A percentile compares a stretch with the other conserved stretches of the same genome.
phyloP scores from a whole-genome alignment of 2,329 filamentous ascomycete species.

The Claviceps purpurea region DNA sequence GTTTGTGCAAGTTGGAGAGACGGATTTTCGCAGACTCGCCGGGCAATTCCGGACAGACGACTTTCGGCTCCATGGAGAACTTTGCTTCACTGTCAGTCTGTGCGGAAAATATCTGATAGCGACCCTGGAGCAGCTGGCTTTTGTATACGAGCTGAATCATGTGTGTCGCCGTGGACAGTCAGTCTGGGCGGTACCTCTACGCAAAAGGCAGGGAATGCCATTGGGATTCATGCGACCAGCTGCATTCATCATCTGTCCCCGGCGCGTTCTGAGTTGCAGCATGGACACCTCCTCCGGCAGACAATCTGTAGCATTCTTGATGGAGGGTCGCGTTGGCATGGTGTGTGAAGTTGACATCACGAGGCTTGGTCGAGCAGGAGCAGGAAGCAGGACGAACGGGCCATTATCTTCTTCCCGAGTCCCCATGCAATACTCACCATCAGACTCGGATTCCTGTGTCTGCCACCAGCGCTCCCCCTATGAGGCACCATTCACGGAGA shows the following conservation, averaged over 20 bases:
- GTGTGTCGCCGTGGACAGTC: constrained; percentile 17
- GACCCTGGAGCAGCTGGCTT: constrained; percentile 38
- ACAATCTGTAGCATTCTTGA: constrained; percentile 42
- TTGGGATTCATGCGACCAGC: constrained; percentile 26
- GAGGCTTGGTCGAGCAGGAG: constrained; percentile 6
- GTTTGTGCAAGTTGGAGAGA: constrained; percentile 20
- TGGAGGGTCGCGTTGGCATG: constrained; percentile 47
- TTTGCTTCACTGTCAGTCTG: constrained; percentile 37
- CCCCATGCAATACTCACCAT: not conserved
- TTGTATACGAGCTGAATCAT: constrained; percentile 36
- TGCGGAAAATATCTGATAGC: constrained; percentile 47
- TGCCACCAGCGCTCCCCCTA: constrained; percentile 12
- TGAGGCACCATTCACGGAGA: constrained; percentile 18
- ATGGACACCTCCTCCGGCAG: constrained; percentile 47
- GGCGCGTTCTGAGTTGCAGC: constrained; percentile 42
- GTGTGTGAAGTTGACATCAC: constrained; percentile 37
- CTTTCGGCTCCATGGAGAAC: constrained; percentile 12
- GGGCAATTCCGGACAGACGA: constrained; percentile 9
- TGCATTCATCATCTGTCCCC: constrained; percentile 42
- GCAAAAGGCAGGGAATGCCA: constrained; percentile 11
- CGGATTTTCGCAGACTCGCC: constrained; percentile 23
- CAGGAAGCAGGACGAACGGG: not conserved
- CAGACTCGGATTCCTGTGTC: constrained; percentile 8
- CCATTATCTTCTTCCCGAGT: not conserved
- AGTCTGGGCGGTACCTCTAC: constrained; percentile 14